These are phyloP conservation scores for Penicillium macrosclerotiorum DNA, from an alignment of 495 filamentous ascomycete genomes.

Conservation along the genomic window DNA sequence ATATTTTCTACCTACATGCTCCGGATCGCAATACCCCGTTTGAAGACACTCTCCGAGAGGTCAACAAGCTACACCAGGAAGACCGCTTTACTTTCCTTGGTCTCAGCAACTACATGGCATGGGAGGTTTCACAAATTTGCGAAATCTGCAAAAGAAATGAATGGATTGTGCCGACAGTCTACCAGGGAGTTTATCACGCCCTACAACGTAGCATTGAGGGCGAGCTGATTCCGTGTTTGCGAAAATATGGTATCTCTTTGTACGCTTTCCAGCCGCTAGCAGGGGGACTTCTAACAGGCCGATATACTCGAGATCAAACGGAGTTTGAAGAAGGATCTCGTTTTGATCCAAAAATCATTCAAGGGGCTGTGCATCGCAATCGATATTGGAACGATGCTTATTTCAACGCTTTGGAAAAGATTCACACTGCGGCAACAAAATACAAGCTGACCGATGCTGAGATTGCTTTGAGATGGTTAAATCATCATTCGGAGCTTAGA, in stretches of 20 bases:
- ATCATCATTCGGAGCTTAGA: conserved; percentile 31
- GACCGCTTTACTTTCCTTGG: conserved; percentile 44
- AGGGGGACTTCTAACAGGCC: conserved; percentile 44
- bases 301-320: conserved; percentile 22
- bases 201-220: conserved; percentile 39
- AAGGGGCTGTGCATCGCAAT: conserved; percentile 36
- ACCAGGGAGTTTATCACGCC: conserved; percentile 50
- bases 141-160: conserved; percentile 39
- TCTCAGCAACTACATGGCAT: conserved; percentile 43
- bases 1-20: conserved; percentile 46
- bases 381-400: conserved; percentile 49
- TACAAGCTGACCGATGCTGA: conserved; percentile 33
- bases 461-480: conserved; percentile 39
- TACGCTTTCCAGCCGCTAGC: conserved; percentile 52
- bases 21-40: conserved; percentile 43
- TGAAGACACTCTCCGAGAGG: conserved; percentile 38
- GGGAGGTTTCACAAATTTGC: conserved; percentile 43
- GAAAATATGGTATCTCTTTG: conserved; percentile 43
- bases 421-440: conserved; percentile 22
- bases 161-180: conserved; percentile 45
- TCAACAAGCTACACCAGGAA: conserved; percentile 35
- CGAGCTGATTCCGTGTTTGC: conserved; percentile 43
- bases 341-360: conserved; percentile 33
- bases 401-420: conserved; percentile 40
- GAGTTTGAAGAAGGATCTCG: conserved; percentile 40